Base-by-base conservation (phyloP, 768 basidiomycete genomes). In the Leccinum disarticulatum region DNA sequence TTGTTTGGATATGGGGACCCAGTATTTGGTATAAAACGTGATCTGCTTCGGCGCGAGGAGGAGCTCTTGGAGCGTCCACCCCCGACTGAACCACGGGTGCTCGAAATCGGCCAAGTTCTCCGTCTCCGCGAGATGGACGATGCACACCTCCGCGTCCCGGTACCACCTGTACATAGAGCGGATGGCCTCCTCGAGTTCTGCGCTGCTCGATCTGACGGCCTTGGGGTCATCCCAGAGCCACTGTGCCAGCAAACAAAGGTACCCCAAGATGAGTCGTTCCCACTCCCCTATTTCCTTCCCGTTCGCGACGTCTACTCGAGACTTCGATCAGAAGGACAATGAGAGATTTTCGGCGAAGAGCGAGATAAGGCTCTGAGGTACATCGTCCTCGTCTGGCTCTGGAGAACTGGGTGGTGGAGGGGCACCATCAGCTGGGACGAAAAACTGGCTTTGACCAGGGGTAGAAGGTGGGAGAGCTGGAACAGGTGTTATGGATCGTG, bases 201-300 rank as follows among this genome's bases (percentile, higher is more conserved):
- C 56, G 4, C 61, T 63, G 56, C 62, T 63, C 69, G 92, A 94
- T 61, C 87, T 81, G 54, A 97, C 93, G 0, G 91, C 88, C 55
- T 80, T 83, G 0, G 95, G 87, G 66, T 97, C 95, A 67, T 98
- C 96, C 95, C 95, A 99, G 7, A 97, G 79, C 97, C 97, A 99
- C 62, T 95, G 93, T 4, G 85, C 81, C 33, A 99, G 79, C 56
- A 97, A 73, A 52, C 85, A 84, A 36, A 98, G 78, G 69, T 98
- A 96, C 0, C 87, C 90, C 8, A 92, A 86, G 67, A 95, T 87
- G 51, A 96, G 77, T 59, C 93, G 81, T 62, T 94, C 93, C 93
- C 95, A 98, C 67, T 97, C 95, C 52, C 89, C 79, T 14, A 84
- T 81, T 66, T 95, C 92, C 49, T 80, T 79, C 41, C 85, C 85